Evolutionary conservation across 2,329 filamentous ascomycete species (phyloP).

Genomic region (Paecilomyces variotii): DNA sequence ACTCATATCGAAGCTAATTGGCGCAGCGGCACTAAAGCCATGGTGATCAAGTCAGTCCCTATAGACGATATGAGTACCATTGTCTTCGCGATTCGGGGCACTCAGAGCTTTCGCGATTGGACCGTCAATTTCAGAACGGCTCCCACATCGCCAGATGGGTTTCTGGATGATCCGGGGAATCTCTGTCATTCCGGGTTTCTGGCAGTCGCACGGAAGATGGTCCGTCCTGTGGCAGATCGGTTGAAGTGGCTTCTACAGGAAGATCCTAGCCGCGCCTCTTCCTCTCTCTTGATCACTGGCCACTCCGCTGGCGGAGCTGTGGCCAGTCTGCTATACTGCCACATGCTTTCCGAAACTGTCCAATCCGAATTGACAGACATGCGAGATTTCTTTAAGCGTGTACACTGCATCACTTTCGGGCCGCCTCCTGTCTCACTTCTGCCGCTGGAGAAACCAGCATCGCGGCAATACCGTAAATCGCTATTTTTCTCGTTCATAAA

Average conservation of each 20-base stretch:
- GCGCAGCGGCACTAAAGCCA: conserved; percentile 69
- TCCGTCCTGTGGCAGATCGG: conserved; percentile 61
- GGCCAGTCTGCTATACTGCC: conserved; percentile 68
- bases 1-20: conserved; percentile 65
- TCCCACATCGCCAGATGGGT: conserved; percentile 57
- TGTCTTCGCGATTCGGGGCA: conserved; percentile 76
- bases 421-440: conserved; percentile 67
- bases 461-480: conserved; percentile 50
- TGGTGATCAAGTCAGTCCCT: conserved; percentile 73
- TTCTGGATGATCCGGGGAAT: conserved; percentile 71
- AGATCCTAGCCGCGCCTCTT: conserved; percentile 56
- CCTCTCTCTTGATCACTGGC: conserved; percentile 73
- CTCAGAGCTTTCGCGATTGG: conserved; percentile 77
- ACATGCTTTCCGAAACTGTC: conserved; percentile 60
- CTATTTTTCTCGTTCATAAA: conserved; percentile 76
- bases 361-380: conserved; percentile 63
- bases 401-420: conserved; percentile 84
- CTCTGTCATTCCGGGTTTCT: conserved; percentile 76
- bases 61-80: conserved; percentile 71
- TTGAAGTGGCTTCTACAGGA: conserved; percentile 64
- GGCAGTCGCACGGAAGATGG: conserved; percentile 65
- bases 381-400: conserved; percentile 62
- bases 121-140: conserved; percentile 68
- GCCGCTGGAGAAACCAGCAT: conserved; percentile 55
- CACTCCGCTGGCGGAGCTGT: conserved; percentile 83